Evolutionary conservation across 345 rosid genomes (phyloP).

Genomic region (Rubroshorea leprosula): DNA sequence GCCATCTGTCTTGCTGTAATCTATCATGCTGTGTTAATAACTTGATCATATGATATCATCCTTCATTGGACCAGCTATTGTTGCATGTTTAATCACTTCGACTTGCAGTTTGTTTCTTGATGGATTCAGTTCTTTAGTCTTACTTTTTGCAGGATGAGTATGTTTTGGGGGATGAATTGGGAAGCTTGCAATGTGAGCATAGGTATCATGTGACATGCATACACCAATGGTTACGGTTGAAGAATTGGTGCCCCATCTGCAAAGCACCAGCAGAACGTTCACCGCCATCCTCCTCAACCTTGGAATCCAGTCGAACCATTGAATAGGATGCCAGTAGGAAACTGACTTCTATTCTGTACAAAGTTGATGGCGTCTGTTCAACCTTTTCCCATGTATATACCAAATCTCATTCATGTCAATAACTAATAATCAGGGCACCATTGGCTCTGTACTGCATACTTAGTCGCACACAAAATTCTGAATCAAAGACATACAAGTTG

Average conservation of each 20-base stretch:
- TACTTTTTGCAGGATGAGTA: conserved; percentile 71
- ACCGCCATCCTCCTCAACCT: conserved; percentile 8
- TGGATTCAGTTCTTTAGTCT: not conserved
- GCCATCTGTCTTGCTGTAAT: no score
- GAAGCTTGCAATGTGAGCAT: conserved; percentile 77
- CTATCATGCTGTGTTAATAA: no score
- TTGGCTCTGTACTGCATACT: no score
- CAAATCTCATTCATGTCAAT: not conserved
- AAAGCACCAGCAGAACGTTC: conserved; percentile 55
- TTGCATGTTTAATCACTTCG: no score
- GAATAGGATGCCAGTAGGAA: conserved; percentile 19
- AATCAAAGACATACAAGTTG: no score
- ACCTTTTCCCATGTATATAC: conserved; percentile 24
- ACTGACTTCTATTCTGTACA: conserved; percentile 28
- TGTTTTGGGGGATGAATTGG: conserved; percentile 62
- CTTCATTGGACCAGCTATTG: no score
- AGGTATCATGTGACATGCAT: conserved; percentile 57
- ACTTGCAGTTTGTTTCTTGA: conserved; percentile 4
- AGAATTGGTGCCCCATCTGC: conserved; percentile 97
- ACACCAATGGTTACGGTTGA: conserved; percentile 79
- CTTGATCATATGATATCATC: no score
- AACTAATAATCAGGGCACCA: no score
- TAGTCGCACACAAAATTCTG: no score
- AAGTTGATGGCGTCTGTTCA: conserved; percentile 15
- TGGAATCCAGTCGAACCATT: conserved; percentile 4